A percentile compares a stretch with the other conserved stretches of the same genome.
phyloP scores from a whole-genome alignment of 2,329 filamentous ascomycete species.

The Tolypocladium tundrense region DNA sequence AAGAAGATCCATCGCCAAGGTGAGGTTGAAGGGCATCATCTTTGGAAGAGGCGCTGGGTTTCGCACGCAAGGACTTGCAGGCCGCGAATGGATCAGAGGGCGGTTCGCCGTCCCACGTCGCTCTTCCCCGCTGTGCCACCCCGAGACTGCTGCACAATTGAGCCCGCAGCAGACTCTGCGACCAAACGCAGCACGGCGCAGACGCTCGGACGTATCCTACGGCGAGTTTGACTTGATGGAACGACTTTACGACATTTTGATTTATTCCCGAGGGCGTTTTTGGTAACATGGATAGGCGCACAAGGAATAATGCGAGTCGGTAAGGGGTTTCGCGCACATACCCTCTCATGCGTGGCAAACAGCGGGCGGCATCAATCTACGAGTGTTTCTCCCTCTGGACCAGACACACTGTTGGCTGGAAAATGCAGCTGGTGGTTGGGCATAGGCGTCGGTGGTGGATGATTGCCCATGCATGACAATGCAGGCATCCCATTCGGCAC shows the following conservation, averaged over 20 bases:
- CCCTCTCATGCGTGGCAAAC: background rate
- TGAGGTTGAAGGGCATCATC: conserved; percentile 7
- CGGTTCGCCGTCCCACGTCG: background rate
- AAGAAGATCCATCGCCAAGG: conserved; percentile 48
- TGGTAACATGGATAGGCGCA: conserved; percentile 1
- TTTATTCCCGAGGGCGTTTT: background rate
- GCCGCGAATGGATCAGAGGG: background rate
- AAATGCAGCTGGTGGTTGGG: background rate
- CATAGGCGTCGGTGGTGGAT: background rate
- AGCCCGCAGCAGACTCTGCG: background rate
- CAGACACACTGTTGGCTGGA: background rate
- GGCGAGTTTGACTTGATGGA: background rate
- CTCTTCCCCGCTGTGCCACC: background rate
- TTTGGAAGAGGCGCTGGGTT: background rate
- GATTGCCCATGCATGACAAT: background rate
- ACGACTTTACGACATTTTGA: conserved; percentile 3
- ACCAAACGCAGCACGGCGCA: background rate
- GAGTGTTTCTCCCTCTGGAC: background rate
- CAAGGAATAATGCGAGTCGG: background rate
- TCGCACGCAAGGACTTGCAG: background rate
- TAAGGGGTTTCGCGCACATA: background rate
- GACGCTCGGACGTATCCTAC: background rate
- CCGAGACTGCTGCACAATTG: background rate
- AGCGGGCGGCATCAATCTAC: background rate
- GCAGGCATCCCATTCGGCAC: background rate